These are phyloP conservation scores for Oryza officinalis DNA, from an alignment of 176 grass and related monocot genomes.

Conservation along the genomic window DNA sequence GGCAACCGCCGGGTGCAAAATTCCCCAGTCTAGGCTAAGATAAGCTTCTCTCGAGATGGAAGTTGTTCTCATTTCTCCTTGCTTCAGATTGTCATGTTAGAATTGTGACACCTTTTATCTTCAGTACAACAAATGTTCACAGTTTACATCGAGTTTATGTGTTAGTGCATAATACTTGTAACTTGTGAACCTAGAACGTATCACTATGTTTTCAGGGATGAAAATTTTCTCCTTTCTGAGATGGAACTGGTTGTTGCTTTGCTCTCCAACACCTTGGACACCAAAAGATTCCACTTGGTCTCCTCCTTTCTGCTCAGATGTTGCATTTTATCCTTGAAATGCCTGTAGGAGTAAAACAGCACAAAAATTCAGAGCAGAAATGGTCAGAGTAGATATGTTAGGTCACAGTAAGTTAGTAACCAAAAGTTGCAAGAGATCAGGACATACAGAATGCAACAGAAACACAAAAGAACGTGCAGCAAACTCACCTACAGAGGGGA, in stretches of 20 bases:
- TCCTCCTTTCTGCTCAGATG: slow-evolving; percentile 63
- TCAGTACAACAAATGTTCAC: background rate
- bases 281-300: slow-evolving; percentile 69
- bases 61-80: too few relatives aligned
- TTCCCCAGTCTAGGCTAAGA: background rate
- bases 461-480: background rate
- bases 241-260: slow-evolving; percentile 50
- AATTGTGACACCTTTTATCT: too few relatives aligned
- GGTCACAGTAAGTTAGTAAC: background rate
- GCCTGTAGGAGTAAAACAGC: slow-evolving; percentile 36
- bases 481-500: slow-evolving; percentile 77
- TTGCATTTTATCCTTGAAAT: slow-evolving; percentile 78
- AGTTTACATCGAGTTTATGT: too few relatives aligned
- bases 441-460: background rate
- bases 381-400: background rate
- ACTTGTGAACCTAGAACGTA: background rate
- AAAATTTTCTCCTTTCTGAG: slow-evolving; percentile 24
- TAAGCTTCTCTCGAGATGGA: too few relatives aligned
- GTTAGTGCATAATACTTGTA: too few relatives aligned
- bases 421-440: background rate
- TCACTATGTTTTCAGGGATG: background rate
- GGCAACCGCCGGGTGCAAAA: background rate
- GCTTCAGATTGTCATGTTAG: background rate
- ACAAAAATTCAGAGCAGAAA: background rate
- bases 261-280: slow-evolving; percentile 54